Base-by-base conservation (phyloP, 805 yeast species). In the Torulaspora gathmanii region DNA sequence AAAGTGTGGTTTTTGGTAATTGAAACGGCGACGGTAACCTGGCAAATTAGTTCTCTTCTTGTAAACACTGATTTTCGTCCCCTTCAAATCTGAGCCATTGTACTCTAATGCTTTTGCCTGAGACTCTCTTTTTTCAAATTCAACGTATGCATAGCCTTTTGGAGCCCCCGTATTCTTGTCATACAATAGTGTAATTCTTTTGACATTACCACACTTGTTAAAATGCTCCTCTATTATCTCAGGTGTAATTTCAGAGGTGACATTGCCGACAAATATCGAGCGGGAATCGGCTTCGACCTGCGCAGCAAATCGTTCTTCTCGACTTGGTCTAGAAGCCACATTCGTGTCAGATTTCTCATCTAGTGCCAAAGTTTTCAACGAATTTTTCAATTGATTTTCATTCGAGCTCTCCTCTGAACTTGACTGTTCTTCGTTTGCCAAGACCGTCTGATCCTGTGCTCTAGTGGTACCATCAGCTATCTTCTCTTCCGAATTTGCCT, bases 141-240 rank as follows among this genome's bases (percentile, higher is more conserved):
- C 81, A 26, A 82, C 69, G 52, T 79, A 82, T 1, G 86, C 87
- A 56, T 77, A 79, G 2, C 86, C 86, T 50, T 72, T 75, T 7
- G 79, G 75, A 15, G 59, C 58, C 0, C 78, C 78, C 1, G 75
- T 68, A 51, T 54, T 64, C 36, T 67, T 67, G 51, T 58, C 58
- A 30, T 51, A 52, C 45, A 79, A 65, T 17, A 79, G 70, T 1
- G 84, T 79, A 9, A 79, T 72, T 50, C 82, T 61, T 49, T 72
- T 73, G 40, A 79, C 71, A 1, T 57, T 58, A 1, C 83, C 83
- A 31, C 65, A 68, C 1, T 46, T 51, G 29, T 63, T 62, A 60
- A 78, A 79, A 41, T 70, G 69, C 19, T 63, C 61, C 48, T 79
- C 82, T 46, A 79, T 57, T 40, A 69, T 72, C 40, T 70, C 75